Conservation (phyloP, 2,329 filamentous ascomycete genomes). For the Metarhizium sp. region DNA sequence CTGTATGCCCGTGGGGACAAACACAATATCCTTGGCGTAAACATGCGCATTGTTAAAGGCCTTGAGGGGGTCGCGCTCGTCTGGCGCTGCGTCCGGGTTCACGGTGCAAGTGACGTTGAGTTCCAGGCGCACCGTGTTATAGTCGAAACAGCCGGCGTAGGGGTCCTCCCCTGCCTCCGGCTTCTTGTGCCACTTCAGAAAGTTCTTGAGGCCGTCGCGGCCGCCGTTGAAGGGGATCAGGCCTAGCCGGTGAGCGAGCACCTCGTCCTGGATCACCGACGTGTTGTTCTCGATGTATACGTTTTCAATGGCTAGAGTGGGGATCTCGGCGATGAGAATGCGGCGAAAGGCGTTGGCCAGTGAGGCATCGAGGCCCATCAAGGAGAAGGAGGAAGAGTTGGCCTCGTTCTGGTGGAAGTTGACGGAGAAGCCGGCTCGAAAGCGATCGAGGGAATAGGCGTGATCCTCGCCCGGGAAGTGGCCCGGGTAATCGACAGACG, state of each 20-base stretch:
- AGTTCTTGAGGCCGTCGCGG: conserved; percentile 63
- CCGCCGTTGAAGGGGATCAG: conserved; percentile 82
- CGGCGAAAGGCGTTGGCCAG: conserved; percentile 96
- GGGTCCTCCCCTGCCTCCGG: conserved; percentile 52
- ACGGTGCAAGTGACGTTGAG: conserved; percentile 73
- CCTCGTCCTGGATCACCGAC: conserved; percentile 95
- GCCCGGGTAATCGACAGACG: conserved; percentile 84
- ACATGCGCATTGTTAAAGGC: conserved; percentile 80
- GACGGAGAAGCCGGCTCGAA: conserved; percentile 61
- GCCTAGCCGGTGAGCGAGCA: conserved; percentile 81
- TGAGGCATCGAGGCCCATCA: conserved; percentile 83
- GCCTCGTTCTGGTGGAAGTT: conserved; percentile 76
- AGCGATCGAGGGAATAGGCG: conserved; percentile 66
- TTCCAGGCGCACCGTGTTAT: conserved; percentile 76
- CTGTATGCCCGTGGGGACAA: conserved; percentile 68
- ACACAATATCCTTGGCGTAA: conserved; percentile 70
- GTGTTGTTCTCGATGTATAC: conserved; percentile 96
- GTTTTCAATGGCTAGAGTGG: conserved; percentile 86
- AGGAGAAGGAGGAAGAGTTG: conserved; percentile 76
- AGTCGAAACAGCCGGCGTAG: conserved; percentile 57
- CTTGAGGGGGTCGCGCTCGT: conserved; percentile 72
- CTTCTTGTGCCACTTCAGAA: conserved; percentile 75
- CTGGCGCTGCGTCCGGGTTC: conserved; percentile 60
- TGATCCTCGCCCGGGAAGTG: conserved; percentile 86
- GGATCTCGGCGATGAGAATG: conserved; percentile 89